phyloP scores from a whole-genome alignment of 169 alveolate genomes.

The Eimeria necatrix region DNA sequence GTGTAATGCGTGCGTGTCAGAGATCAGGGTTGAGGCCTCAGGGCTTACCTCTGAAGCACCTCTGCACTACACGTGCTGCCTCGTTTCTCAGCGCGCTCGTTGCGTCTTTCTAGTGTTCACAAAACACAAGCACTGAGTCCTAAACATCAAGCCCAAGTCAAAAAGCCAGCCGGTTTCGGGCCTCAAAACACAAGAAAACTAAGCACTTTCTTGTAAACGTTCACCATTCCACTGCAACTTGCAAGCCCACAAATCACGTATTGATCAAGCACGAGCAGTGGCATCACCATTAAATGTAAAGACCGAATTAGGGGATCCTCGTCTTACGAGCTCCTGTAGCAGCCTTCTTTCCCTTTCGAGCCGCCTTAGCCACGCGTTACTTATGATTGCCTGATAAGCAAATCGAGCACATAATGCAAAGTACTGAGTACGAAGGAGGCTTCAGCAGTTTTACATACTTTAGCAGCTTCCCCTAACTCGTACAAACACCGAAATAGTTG shows the following conservation, averaged over 20 bases:
- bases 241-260: background rate
- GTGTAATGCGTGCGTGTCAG: background rate
- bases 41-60: constrained; percentile 43
- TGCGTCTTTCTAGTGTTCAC: constrained; percentile 43
- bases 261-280: background rate
- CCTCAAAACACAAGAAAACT: background rate
- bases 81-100: constrained; percentile 23
- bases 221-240: background rate
- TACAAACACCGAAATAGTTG: too few species aligned
- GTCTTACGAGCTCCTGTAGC: constrained; percentile 35
- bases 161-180: background rate
- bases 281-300: background rate
- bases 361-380: constrained; percentile 23
- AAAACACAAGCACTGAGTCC: background rate
- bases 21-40: too few species aligned
- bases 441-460: background rate
- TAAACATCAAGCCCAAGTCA: background rate
- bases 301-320: background rate
- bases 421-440: background rate
- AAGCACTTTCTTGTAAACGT: background rate
- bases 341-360: constrained; percentile 53
- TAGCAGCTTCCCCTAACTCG: background rate
- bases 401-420: too few species aligned
- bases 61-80: constrained; percentile 54
- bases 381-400: constrained; percentile 6